A percentile compares a stretch with the other conserved stretches of the same genome.
phyloP scores from a whole-genome alignment of 805 yeast species.

The Schwanniomyces pseudopolymorphus region DNA sequence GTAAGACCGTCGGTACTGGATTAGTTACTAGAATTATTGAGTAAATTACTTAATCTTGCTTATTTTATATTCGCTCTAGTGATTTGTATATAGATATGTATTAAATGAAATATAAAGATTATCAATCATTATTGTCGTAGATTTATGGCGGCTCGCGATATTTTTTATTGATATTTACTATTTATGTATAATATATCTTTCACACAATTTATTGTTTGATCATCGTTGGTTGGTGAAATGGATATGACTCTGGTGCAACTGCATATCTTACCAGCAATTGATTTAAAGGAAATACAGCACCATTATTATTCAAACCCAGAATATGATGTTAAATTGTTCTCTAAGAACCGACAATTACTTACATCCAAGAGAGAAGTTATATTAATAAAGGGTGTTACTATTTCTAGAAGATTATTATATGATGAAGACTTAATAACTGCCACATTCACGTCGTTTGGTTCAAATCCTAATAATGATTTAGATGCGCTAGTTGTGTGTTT shows the following conservation, averaged over 20 bases:
- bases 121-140: not conserved
- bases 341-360: slow-evolving; percentile 34
- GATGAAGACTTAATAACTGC: slow-evolving; percentile 58
- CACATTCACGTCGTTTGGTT: slow-evolving; percentile 55
- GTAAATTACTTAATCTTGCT: slow-evolving; percentile 25
- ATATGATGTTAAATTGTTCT: slow-evolving; percentile 20
- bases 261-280: slow-evolving; percentile 28
- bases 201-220: not conserved
- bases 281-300: slow-evolving; percentile 25
- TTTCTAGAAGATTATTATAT: slow-evolving; percentile 49
- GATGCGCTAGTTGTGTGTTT: slow-evolving; percentile 57
- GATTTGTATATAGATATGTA: slow-evolving; percentile 8
- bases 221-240: not conserved
- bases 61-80: slow-evolving; percentile 1
- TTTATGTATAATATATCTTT: not conserved
- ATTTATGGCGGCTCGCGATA: not conserved
- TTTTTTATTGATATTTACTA: not conserved
- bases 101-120: not conserved
- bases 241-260: not conserved
- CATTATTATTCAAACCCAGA: slow-evolving; percentile 19
- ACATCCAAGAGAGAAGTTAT: slow-evolving; percentile 39
- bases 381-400: slow-evolving; percentile 47
- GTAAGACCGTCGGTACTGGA: slow-evolving; percentile 99
- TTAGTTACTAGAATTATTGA: slow-evolving; percentile 88
- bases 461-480: slow-evolving; percentile 4